Conservation (phyloP, 2,329 filamentous ascomycete genomes). For the Calonectria ilicicola region DNA sequence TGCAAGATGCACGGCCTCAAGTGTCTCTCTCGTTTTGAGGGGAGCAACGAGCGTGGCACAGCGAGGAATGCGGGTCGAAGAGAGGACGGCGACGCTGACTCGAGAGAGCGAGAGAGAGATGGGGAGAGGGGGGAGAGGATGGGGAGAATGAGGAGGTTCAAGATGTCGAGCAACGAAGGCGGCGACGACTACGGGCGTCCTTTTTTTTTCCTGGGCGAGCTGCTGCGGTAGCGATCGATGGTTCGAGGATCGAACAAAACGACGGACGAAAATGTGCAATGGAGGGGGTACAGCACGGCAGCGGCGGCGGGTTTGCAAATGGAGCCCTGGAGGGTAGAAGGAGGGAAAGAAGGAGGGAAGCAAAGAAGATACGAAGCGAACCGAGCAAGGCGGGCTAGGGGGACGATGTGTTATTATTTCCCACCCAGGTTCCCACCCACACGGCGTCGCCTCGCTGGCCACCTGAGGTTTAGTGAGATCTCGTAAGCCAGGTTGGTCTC, state of each 20-base stretch:
- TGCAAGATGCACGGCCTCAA: slow-evolving; percentile 38
- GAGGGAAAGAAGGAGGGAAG: not conserved
- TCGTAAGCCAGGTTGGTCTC: slow-evolving; percentile 32
- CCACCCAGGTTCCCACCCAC: slow-evolving; percentile 29
- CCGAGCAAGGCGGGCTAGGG: slow-evolving; percentile 24
- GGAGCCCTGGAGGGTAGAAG: slow-evolving; percentile 7
- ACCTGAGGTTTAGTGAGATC: slow-evolving; percentile 39
- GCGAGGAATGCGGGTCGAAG: slow-evolving; percentile 31
- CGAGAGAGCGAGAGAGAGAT: not conserved
- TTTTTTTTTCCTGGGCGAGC: too few relatives aligned
- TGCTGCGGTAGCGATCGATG: not conserved
- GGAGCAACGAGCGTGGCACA: slow-evolving; percentile 19
- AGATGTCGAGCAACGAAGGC: slow-evolving; percentile 14
- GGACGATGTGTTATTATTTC: slow-evolving; percentile 34
- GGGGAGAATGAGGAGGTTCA: not conserved
- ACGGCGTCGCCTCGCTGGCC: slow-evolving; percentile 26
- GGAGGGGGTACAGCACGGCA: slow-evolving; percentile 3
- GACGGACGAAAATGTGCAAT: not conserved
- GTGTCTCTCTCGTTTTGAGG: slow-evolving; percentile 21
- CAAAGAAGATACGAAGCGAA: slow-evolving; percentile 21
- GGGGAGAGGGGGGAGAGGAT: not conserved
- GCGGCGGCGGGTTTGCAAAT: not conserved
- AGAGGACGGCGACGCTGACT: slow-evolving; percentile 5
- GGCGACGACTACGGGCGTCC: slow-evolving; percentile 2
- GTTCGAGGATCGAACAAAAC: slow-evolving; percentile 7